These are phyloP conservation scores for Plectranthus barbatus DNA, from an alignment of 257 asterid genomes.

Conservation along the genomic window DNA sequence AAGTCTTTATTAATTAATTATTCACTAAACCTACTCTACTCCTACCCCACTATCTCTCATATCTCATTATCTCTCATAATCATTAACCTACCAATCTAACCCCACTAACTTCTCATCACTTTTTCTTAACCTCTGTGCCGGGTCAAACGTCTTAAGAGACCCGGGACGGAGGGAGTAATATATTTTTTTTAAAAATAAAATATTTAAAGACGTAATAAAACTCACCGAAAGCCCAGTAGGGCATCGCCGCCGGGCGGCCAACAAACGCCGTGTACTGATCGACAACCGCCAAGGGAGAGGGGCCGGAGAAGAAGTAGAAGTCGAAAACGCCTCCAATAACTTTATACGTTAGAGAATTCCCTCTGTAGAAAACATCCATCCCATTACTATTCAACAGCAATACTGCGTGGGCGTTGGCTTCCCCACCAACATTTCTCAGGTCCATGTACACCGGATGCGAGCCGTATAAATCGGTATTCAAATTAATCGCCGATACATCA, in stretches of 20 bases:
- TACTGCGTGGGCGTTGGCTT: constrained; percentile 67
- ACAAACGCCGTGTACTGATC: constrained; percentile 76
- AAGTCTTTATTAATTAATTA: too few species aligned
- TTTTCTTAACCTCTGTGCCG: too few species aligned
- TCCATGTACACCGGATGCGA: constrained; percentile 98
- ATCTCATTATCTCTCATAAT: too few species aligned
- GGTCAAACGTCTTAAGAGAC: too few species aligned
- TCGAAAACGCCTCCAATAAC: constrained; percentile 94
- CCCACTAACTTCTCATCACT: too few species aligned
- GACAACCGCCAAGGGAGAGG: constrained; percentile 74
- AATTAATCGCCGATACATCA: constrained; percentile 73
- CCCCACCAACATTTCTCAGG: constrained; percentile 52
- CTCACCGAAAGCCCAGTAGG: constrained; percentile 94
- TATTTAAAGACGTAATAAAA: not conserved
- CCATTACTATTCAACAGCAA: constrained; percentile 86
- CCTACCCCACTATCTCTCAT: too few species aligned
- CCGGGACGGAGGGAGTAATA: too few species aligned
- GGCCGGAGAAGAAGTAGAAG: constrained; percentile 87
- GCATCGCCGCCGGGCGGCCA: constrained; percentile 99
- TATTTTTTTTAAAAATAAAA: too few species aligned
- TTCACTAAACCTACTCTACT: too few species aligned
- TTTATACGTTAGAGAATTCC: constrained; percentile 72
- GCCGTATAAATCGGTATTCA: constrained; percentile 75
- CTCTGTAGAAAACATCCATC: constrained; percentile 85
- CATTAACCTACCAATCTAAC: too few species aligned